Base-by-base conservation (phyloP, 78 protist species). In the Polysphondylium violaceum region DNA sequence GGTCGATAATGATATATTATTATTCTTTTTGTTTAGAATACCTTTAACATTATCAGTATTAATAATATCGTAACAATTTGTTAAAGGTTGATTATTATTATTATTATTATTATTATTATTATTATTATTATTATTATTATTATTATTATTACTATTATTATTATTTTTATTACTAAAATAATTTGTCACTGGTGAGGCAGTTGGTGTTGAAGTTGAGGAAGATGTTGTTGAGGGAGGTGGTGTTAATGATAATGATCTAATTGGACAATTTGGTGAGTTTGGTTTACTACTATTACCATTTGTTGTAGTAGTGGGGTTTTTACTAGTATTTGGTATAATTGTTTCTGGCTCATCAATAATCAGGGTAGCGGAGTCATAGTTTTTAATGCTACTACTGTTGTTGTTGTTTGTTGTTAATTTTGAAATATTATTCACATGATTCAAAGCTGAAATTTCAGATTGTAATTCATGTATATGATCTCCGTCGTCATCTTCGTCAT, bases 11-110 rank as follows among this genome's bases (percentile, higher is more conserved):
- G 75, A 68, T 38, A 23, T 17, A 47, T 47, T 47, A 47, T 47
- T 14, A 47, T 47, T 47, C 8, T 47, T 47, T 14, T 47, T 44
- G 68, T 64, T 63, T 38, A 47, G 27, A 9, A 67, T 29, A 35
- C 65, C 56, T 25, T 67, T 64, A 16, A 79, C 23, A 0, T 64
- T 35, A 50, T 79, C 88, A 65, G 38, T 79, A 51, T 79, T 67
- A 67, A 79, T 79, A 44, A 79, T 79, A 67, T 79, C 88, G 36
- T 79, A 79, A 40, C 47, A 53, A 16, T 79, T 79, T n/a, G 88
- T 79, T 16, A 79, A 76, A 25, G 63, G 63, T n/a, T 50, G 59
- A 27, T 47, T 31, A 9, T 76, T 59, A 16, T 21, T 40, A 21
- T 74, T 74, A 9, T 36, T 27, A 21, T 63, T 29, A 4, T 55